These are phyloP conservation scores for Saccharomyces eubayanus DNA, from an alignment of 805 yeast genomes.

Conservation along the genomic window DNA sequence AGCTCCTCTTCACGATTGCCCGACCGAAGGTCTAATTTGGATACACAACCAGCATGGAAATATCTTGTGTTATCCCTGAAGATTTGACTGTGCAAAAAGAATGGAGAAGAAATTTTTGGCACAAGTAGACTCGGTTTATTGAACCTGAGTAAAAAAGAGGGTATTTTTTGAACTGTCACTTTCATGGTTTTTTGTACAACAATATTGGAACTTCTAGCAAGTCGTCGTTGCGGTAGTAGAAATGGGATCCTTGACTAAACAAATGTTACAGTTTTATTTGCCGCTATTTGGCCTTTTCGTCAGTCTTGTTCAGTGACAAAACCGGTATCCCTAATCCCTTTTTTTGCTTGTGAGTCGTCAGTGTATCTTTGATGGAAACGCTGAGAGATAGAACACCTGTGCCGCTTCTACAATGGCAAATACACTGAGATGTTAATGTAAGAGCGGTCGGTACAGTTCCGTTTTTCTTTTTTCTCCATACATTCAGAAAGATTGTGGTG, in stretches of 20 bases:
- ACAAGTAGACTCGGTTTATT: not conserved
- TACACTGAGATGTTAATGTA: too few species aligned
- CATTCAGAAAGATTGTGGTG: too few species aligned
- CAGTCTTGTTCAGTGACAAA: not conserved
- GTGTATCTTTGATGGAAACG: not conserved
- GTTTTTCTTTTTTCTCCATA: too few species aligned
- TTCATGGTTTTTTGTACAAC: not conserved
- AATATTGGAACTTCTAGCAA: not conserved
- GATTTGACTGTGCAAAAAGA: not conserved
- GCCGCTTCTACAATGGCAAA: too few species aligned
- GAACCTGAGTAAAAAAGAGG: not conserved
- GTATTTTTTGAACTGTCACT: not conserved
- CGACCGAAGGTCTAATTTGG: not conserved
- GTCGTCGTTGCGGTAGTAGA: not conserved
- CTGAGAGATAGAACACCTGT: too few species aligned
- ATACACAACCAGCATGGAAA: not conserved
- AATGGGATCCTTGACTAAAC: not conserved
- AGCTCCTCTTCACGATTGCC: slow-evolving; percentile 58
- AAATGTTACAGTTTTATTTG: not conserved
- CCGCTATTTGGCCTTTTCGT: not conserved
- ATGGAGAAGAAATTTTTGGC: not conserved
- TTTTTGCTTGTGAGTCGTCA: not conserved
- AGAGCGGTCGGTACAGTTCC: too few species aligned
- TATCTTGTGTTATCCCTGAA: not conserved
- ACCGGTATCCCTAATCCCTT: not conserved